Conservation (phyloP, 352 stramenopile genomes). For the Thalassiosira delicatula region DNA sequence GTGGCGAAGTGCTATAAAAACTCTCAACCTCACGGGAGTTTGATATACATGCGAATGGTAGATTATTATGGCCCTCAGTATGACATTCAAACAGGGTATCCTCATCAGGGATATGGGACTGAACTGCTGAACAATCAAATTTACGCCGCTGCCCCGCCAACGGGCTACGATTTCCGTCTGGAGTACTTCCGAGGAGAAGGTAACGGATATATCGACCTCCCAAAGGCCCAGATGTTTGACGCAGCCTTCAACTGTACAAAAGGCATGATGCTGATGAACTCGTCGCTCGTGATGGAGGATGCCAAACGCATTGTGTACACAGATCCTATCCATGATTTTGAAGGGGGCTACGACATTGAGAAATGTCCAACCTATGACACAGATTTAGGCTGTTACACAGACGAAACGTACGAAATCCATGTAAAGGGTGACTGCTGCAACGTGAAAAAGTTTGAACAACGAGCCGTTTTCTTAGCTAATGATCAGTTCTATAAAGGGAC, state of each 20-base stretch:
- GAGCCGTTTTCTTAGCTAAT: conserved; percentile 71
- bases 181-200: conserved; percentile 68
- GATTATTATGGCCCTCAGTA: conserved; percentile 94
- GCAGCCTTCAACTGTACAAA: conserved; percentile 92
- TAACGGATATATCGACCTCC: conserved; percentile 64
- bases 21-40: conserved; percentile 86
- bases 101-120: conserved; percentile 93
- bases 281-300: conserved; percentile 60
- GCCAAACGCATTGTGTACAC: conserved; percentile 73
- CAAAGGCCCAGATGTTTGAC: conserved; percentile 71
- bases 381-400: conserved; percentile 67
- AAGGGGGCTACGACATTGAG: conserved; percentile 72
- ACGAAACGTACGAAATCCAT: conserved; percentile 66
- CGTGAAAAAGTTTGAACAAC: conserved; percentile 60
- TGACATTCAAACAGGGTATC: conserved; percentile 89
- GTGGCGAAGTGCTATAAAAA: conserved; percentile 92
- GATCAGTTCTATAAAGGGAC: conserved; percentile 94
- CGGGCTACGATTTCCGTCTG: conserved; percentile 63
- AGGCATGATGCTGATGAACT: conserved; percentile 88
- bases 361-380: conserved; percentile 65
- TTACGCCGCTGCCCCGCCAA: conserved; percentile 56
- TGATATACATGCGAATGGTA: conserved; percentile 92
- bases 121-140: conserved; percentile 83
- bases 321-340: conserved; percentile 65
- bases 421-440: conserved; percentile 66